Conservation (phyloP, 768 basidiomycete species). For the Nidularia pulvinata region DNA sequence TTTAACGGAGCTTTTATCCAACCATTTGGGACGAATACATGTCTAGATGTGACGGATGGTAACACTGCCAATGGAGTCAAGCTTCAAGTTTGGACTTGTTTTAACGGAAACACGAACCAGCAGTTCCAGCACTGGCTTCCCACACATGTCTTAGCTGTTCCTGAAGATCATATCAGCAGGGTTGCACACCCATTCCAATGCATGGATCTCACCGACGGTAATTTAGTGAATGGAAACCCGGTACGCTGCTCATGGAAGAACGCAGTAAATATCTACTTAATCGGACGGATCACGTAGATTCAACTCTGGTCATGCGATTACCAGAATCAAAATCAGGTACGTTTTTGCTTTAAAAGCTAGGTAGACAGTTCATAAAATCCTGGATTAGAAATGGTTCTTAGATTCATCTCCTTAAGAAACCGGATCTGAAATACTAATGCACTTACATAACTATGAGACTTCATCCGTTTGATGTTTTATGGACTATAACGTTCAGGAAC, state of each 20-base stretch:
- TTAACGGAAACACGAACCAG: constrained; percentile 13
- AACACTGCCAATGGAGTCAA: constrained; percentile 9
- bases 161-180: constrained; percentile 10
- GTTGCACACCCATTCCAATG: constrained; percentile 3
- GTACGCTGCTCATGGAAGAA: background rate
- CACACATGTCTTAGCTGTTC: constrained; percentile 3
- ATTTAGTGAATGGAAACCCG: constrained; percentile 7
- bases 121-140: constrained; percentile 8
- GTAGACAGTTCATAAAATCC: background rate
- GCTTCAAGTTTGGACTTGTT: constrained; percentile 19
- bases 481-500: too few relatives aligned
- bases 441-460: too few relatives aligned
- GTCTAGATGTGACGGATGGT: constrained; percentile 16
- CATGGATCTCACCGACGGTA: constrained; percentile 10
- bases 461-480: too few relatives aligned
- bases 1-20: constrained; percentile 10
- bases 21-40: constrained; percentile 13
- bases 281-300: background rate
- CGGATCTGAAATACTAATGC: background rate
- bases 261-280: background rate
- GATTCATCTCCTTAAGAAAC: background rate
- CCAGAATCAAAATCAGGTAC: constrained; percentile 8
- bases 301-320: constrained; percentile 8
- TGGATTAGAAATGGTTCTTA: background rate
- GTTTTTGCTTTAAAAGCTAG: background rate